phyloP scores from a whole-genome alignment of 495 filamentous ascomycete genomes.

The Hyaloscypha bicolor region DNA sequence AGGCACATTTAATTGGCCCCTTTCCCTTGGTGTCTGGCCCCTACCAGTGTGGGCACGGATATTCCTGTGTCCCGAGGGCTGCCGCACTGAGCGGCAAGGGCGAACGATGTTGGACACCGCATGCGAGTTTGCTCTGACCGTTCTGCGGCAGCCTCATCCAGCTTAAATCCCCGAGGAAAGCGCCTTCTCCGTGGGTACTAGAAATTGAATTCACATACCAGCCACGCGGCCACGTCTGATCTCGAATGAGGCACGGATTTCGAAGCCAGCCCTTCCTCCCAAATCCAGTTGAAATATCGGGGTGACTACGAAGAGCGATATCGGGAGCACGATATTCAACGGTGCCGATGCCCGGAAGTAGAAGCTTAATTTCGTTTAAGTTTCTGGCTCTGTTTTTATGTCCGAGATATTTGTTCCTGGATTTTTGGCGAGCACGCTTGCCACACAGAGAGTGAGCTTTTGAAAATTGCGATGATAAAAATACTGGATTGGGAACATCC shows the following conservation, averaged over 20 bases:
- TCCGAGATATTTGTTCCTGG: not conserved
- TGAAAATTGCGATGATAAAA: not conserved
- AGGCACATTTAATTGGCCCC: too few species aligned
- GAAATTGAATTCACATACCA: not conserved
- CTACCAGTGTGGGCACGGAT: not conserved
- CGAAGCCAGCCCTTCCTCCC: not conserved
- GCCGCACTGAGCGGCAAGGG: not conserved
- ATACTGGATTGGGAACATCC: not conserved
- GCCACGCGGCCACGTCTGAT: not conserved
- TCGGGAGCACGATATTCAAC: not conserved
- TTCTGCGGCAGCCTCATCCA: slow-evolving; percentile 2
- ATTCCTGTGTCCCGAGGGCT: not conserved
- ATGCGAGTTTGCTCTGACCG: not conserved
- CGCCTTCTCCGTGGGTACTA: not conserved
- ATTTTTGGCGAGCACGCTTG: not conserved
- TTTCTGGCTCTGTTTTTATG: not conserved
- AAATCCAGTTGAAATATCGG: not conserved
- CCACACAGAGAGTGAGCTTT: not conserved
- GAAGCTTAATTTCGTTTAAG: not conserved
- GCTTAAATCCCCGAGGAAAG: not conserved
- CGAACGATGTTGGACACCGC: not conserved
- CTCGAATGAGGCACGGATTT: not conserved
- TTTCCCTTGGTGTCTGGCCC: too few species aligned
- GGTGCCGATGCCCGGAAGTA: not conserved
- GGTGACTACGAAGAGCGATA: not conserved